Percentiles rank a stretch among this genome's conserved stretches.
Evolutionary conservation across 2,329 filamentous ascomycete species (phyloP).

Genomic region (Colletotrichum godetiae): DNA sequence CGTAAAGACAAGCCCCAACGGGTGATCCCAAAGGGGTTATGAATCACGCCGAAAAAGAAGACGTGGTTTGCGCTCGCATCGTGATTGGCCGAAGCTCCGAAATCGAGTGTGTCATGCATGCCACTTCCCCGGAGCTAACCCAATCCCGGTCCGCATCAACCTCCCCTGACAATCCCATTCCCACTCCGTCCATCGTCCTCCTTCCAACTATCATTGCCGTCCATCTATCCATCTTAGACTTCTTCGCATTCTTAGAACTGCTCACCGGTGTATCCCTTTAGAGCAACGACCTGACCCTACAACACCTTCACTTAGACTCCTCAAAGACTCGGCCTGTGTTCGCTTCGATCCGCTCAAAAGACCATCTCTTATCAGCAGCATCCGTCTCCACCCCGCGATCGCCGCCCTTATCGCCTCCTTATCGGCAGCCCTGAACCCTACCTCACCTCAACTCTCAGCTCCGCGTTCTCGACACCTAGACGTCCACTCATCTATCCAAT

Average conservation of each 20-base stretch:
- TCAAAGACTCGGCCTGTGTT: background rate
- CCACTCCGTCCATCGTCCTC: background rate
- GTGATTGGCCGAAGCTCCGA: constrained; percentile 29
- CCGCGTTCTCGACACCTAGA: background rate
- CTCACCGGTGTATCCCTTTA: background rate
- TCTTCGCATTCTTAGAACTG: background rate
- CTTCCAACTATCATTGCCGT: background rate
- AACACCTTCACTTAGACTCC: background rate
- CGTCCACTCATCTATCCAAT: background rate
- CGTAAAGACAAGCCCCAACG: background rate
- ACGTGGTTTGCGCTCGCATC: constrained; percentile 32
- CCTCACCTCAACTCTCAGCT: background rate
- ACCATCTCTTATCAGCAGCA: constrained; percentile 9
- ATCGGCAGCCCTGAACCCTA: constrained; percentile 34
- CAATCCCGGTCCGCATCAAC: constrained; percentile 20
- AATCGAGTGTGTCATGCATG: constrained; percentile 25
- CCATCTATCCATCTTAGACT: background rate
- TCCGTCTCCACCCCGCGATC: constrained; percentile 20
- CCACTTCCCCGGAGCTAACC: constrained; percentile 19
- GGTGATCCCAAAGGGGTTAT: background rate
- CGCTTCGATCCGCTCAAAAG: background rate
- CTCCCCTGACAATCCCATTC: background rate
- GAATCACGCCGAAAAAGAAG: constrained; percentile 17
- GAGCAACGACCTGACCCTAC: background rate
- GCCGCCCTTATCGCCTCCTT: constrained; percentile 19